Evolutionary conservation across 495 filamentous ascomycete genomes (phyloP).

Genomic region (Neurospora cerealis): DNA sequence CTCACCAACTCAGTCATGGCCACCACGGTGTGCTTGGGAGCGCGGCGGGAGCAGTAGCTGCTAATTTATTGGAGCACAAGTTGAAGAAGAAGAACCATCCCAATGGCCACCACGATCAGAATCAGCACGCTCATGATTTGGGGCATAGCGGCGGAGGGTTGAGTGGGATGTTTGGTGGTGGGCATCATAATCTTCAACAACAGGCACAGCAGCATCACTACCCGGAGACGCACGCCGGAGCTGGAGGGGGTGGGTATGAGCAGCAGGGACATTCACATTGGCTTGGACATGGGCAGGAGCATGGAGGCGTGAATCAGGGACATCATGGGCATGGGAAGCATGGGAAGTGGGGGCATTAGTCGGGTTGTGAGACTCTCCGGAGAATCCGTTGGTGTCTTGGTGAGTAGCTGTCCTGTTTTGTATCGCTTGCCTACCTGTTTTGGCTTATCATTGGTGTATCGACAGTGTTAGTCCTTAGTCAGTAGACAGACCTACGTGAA

Average conservation of each 20-base stretch:
- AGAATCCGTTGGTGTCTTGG: not conserved
- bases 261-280: not conserved
- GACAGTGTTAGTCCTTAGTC: not conserved
- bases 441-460: not conserved
- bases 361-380: not conserved
- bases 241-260: not conserved
- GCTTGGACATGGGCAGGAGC: not conserved
- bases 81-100: slow-evolving; percentile 24
- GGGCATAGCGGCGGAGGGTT: not conserved
- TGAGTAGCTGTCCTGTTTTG: not conserved
- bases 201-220: not conserved
- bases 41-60: slow-evolving; percentile 46
- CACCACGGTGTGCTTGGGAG: slow-evolving; percentile 40
- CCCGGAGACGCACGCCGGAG: not conserved
- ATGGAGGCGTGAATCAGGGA: not conserved
- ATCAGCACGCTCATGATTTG: not conserved
- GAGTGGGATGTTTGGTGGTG: not conserved
- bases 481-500: not conserved
- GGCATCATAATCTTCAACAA: not conserved
- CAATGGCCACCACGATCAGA: not conserved
- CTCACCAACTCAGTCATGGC: slow-evolving; percentile 26
- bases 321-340: not conserved
- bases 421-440: not conserved
- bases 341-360: not conserved
- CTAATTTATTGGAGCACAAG: slow-evolving; percentile 43